These are phyloP conservation scores for Colletotrichum costaricense DNA, from an alignment of 2,329 filamentous ascomycete species.

Conservation along the genomic window DNA sequence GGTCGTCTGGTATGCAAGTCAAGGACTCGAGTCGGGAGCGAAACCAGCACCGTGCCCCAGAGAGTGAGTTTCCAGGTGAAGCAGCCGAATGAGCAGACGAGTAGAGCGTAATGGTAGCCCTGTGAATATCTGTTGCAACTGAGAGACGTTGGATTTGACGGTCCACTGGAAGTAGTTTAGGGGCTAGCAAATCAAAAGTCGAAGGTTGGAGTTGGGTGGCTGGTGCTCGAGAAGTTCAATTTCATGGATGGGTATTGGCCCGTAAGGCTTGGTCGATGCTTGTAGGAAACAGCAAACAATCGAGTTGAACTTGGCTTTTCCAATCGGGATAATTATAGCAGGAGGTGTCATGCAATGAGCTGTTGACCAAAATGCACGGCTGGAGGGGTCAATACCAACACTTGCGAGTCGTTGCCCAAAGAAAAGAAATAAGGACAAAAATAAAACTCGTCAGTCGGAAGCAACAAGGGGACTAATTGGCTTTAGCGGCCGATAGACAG, in stretches of 20 bases:
- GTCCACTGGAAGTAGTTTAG: background rate
- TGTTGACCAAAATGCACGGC: background rate
- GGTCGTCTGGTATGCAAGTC: background rate
- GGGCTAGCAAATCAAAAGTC: background rate
- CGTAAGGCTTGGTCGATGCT: background rate
- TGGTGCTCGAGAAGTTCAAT: background rate
- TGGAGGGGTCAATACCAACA: background rate
- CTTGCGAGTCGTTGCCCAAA: background rate
- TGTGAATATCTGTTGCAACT: background rate
- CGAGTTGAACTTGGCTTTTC: background rate
- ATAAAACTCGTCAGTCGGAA: constrained; percentile 16
- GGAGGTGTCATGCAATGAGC: background rate
- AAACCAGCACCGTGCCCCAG: background rate
- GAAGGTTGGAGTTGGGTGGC: background rate
- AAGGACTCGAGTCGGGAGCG: background rate
- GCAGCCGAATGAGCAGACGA: background rate
- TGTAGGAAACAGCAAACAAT: background rate
- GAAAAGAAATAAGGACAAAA: constrained; percentile 15
- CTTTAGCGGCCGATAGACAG: constrained; percentile 27
- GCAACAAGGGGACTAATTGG: constrained; percentile 17
- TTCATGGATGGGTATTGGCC: background rate
- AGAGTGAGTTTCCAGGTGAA: background rate
- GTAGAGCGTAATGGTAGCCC: background rate
- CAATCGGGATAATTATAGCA: background rate
- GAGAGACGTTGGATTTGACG: background rate